A percentile compares a stretch with the other conserved stretches of the same genome.
Evolutionary conservation across 176 grass and related monocot genomes (phyloP).

Genomic region (Eleusine indica): DNA sequence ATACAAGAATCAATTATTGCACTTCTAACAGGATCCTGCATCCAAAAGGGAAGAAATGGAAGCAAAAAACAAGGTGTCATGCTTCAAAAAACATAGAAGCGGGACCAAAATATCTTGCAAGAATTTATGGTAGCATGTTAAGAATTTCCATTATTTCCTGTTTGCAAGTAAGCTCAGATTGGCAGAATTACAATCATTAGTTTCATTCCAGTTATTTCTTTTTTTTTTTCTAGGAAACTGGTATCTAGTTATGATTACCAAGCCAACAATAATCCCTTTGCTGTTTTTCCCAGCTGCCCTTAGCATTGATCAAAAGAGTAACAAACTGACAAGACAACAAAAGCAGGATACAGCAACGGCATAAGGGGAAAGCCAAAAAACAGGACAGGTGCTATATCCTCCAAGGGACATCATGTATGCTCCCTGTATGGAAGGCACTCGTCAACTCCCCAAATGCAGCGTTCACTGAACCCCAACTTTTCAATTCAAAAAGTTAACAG

Average conservation of each 20-base stretch:
- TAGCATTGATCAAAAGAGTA: not conserved
- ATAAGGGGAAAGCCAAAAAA: slow-evolving; percentile 8
- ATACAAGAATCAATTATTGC: slow-evolving; percentile 77
- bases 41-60: slow-evolving; percentile 3
- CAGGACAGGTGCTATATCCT: slow-evolving; percentile 16
- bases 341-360: not conserved
- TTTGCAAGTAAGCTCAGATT: slow-evolving; percentile 18
- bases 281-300: not conserved
- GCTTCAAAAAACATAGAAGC: slow-evolving; percentile 30
- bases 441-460: not conserved
- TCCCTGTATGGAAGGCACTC: slow-evolving; percentile 7
- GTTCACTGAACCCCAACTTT: slow-evolving; percentile 18
- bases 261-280: not conserved
- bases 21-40: slow-evolving; percentile 90
- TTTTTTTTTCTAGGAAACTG: no score
- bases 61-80: slow-evolving; percentile 28
- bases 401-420: slow-evolving; percentile 5
- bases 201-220: not conserved
- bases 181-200: slow-evolving; percentile 8
- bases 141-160: not conserved
- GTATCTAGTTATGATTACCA: slow-evolving; percentile 15
- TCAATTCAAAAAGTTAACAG: not conserved
- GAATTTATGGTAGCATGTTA: slow-evolving; percentile 21
- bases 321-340: slow-evolving; percentile 24
- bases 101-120: slow-evolving; percentile 17